A percentile compares a stretch with the other conserved stretches of the same genome.
Evolutionary conservation across 1,284 basidiomycete genomes (phyloP).

Genomic region (Irpex sp.): DNA sequence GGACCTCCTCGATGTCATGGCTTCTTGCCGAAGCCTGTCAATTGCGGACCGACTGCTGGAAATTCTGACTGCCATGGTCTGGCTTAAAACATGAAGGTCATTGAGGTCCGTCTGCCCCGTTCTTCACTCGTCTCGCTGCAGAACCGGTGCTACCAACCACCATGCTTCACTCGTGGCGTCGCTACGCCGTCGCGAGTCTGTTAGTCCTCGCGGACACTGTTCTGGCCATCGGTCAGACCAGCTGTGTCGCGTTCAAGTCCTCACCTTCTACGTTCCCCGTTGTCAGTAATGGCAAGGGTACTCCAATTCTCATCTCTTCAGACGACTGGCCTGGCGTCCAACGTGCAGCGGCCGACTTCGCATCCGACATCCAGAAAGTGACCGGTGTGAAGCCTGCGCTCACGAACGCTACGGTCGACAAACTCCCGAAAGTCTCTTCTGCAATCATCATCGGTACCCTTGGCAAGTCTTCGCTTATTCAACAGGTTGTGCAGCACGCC

Average conservation of each 20-base stretch:
- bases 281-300: slow-evolving; percentile 38
- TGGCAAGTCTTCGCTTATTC: slow-evolving; percentile 55
- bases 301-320: slow-evolving; percentile 45
- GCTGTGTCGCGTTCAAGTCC: slow-evolving; percentile 27
- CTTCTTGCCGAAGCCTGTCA: not conserved
- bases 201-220: slow-evolving; percentile 14
- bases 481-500: slow-evolving; percentile 46
- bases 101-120: not conserved
- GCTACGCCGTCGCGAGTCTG: slow-evolving; percentile 9
- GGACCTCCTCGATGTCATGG: not conserved
- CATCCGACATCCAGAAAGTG: slow-evolving; percentile 54
- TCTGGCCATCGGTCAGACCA: slow-evolving; percentile 28
- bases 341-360: slow-evolving; percentile 55
- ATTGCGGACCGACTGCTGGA: not conserved
- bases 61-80: not conserved
- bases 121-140: not conserved
- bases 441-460: slow-evolving; percentile 63
- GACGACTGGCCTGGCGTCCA: slow-evolving; percentile 66
- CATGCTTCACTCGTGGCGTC: slow-evolving; percentile 4
- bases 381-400: slow-evolving; percentile 45
- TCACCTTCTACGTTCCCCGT: slow-evolving; percentile 33
- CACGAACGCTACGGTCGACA: slow-evolving; percentile 37
- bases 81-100: not conserved
- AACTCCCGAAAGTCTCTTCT: slow-evolving; percentile 19
- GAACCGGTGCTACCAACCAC: not conserved